A percentile compares a stretch with the other conserved stretches of the same genome.
Evolutionary conservation across 352 stramenopile genomes (phyloP).

Genomic region (Pythium plurisporium): DNA sequence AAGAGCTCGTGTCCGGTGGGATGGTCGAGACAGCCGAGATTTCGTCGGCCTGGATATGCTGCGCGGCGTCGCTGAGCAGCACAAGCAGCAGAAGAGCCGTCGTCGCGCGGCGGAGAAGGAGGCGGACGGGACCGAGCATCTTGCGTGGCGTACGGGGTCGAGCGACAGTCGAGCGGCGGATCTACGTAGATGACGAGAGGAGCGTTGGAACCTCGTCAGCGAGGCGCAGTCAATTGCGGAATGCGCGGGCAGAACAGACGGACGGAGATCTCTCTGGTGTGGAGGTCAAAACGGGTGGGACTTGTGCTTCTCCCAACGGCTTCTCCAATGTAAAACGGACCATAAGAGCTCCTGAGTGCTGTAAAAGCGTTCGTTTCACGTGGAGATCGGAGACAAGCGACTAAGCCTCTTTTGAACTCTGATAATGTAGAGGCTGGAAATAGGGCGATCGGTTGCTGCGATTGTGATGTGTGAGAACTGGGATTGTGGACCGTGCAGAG

Average conservation of each 20-base stretch:
- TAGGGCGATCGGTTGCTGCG: neutral
- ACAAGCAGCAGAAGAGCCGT: neutral
- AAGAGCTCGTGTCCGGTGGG: neutral
- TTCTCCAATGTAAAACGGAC: neutral
- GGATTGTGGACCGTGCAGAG: no score
- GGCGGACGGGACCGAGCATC: neutral
- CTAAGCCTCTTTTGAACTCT: neutral
- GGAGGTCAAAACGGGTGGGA: no score
- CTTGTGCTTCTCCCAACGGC: neutral
- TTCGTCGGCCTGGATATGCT: neutral
- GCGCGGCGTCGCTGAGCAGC: neutral
- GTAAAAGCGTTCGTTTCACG: neutral
- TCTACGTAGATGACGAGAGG: slow-evolving; percentile 6
- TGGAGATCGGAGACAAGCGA: neutral
- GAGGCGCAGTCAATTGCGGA: neutral
- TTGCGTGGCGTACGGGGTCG: neutral
- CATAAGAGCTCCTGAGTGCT: no score
- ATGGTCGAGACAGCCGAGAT: neutral
- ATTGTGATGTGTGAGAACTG: no score
- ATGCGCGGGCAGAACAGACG: neutral
- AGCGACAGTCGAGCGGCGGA: no score
- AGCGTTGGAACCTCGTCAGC: slow-evolving; percentile 3
- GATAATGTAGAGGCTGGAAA: no score
- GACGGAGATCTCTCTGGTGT: neutral
- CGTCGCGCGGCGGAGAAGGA: neutral